Evolutionary conservation across 2,329 filamentous ascomycete species (phyloP), one percentile per base, ranked within the genome.

Genomic region (Fusarium napiforme): DNA sequence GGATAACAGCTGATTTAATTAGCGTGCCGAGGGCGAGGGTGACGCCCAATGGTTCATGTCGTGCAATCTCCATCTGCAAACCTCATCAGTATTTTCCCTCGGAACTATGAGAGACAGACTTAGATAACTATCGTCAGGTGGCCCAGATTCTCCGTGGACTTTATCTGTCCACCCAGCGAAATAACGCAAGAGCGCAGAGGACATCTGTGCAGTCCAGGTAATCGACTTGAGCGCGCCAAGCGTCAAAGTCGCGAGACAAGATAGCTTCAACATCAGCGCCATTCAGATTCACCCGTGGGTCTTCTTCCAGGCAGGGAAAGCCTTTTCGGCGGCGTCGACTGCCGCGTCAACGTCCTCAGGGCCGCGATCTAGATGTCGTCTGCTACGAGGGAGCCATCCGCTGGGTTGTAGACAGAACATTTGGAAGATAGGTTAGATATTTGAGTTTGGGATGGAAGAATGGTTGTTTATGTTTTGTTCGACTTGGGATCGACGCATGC

Each of bases 51-150:
- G 16, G 11, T 19, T 19, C 16, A 23, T 45, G 23, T 4, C 4
- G 11, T 1, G 3, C 23, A 14, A 46, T 9, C 23, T 46, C 2
- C 7, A 46, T 26, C 23, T 45, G 9, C 4, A 46, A 2, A 19
- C 42, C 1, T 9, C 18, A 26, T 26, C 11, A 45, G 40, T 23
- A 21, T 10, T 10, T 6, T 2, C 7, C 10, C 2, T 10, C 0
- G 0, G 5, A 5, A 15, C 0, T 43, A 4, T 16, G 9, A 10
- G 40, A 11, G n/a, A 23, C 7, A 0, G 0, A 43, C n/a, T 23
- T 10, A 7, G 9, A 16, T 16, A 7, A 9, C 11, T 12, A 18
- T 45, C 1, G 0, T 18, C n/a, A 5, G n/a, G 10, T 26, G 10
- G 7, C 15, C 9, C 1, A 8, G 16, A 18, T 1, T 23, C n/a